Evolutionary conservation across 2,329 filamentous ascomycete species (phyloP), one percentile per base, ranked within the genome.

Genomic region (Leptosphaerulina australis): DNA sequence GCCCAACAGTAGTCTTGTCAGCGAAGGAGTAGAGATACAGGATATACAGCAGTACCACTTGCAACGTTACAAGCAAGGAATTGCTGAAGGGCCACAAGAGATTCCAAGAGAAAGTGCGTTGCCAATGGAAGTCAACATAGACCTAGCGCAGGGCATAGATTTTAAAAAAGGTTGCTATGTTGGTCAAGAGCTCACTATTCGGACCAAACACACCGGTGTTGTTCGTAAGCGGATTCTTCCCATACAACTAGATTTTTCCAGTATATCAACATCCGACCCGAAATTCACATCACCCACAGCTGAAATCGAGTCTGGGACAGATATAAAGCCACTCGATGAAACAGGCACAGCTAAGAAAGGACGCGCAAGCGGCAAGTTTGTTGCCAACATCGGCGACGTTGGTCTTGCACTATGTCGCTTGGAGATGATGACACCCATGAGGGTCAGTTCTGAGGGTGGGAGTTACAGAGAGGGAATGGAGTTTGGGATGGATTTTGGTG

Each of bases 131-230:
- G 87, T 82, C 68, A 97, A 97, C 71, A 82, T 97, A 70, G 94
- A 99, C 73, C 76, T 90, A 52, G 90, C 90, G 81, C 82, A 83
- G 37, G 94, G 85, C 20, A 87, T 99, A 59, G 90, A 97, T 74
- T 99, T 94, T 77, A 85, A 85, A 68, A 99, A 99, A 77, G 94
- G 94, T 6, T 99, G 94, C 75, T 99, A 99, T 73, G 85, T 97
- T 6, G 94, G 94, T 0, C 94, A 99, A 75, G 94, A 99, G 73
- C 81, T 99, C 57, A 97, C 94, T 1, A 96, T 97, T 59, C 87
- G 94, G 31, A 99, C 94, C 1, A 88, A 92, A 70, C 94, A 99
- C 74, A 92, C 88, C 10, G 94, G 94, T 17, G 90, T 99, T 12
- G 90, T 99, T 30, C 82, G 94, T 54, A 96, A 97, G 79, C 83